Evolutionary conservation across 352 stramenopile genomes (phyloP).

Genomic region (Phytophthora gonapodyides): DNA sequence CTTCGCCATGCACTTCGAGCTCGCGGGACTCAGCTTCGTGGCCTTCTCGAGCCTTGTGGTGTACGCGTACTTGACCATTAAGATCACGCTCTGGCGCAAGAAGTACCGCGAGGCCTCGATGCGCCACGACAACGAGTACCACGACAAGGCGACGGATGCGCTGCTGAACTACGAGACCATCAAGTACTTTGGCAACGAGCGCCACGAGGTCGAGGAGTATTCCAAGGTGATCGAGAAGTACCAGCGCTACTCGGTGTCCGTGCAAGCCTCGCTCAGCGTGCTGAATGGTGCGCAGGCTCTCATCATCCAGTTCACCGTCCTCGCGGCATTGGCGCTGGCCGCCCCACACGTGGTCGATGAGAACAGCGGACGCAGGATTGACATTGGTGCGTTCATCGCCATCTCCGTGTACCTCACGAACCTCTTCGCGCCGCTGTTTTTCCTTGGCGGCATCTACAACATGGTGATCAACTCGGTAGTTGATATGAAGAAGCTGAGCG

Average conservation of each 20-base stretch:
- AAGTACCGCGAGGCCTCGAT: constrained; percentile 96
- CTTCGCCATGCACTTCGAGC: constrained; percentile 93
- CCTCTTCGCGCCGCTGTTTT: constrained; percentile 97
- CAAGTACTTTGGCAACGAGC: constrained; percentile 97
- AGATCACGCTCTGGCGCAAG: constrained; percentile 98
- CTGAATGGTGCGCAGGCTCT: constrained; percentile 95
- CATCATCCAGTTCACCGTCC: constrained; percentile 77
- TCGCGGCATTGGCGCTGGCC: constrained; percentile 65
- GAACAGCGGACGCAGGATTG: constrained; percentile 68
- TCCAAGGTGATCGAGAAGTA: constrained; percentile 92
- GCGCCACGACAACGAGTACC: constrained; percentile 97
- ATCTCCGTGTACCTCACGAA: constrained; percentile 97
- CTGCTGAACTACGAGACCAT: constrained; percentile 99
- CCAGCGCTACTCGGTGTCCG: constrained; percentile 92
- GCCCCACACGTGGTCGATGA: constrained; percentile 74
- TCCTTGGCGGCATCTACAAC: constrained; percentile 93
- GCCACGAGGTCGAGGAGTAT: constrained; percentile 93
- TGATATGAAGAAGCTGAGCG: constrained; percentile 97
- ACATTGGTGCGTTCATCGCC: constrained; percentile 96
- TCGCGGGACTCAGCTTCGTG: constrained; percentile 90
- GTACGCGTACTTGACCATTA: constrained; percentile 96
- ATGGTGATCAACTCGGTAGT: constrained; percentile 94
- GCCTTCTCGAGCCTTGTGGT: constrained; percentile 96
- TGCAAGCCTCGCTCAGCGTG: constrained; percentile 93
- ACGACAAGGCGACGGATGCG: constrained; percentile 97